Evolutionary conservation across 495 filamentous ascomycete species (phyloP).

Genomic region (Halenospora varia): DNA sequence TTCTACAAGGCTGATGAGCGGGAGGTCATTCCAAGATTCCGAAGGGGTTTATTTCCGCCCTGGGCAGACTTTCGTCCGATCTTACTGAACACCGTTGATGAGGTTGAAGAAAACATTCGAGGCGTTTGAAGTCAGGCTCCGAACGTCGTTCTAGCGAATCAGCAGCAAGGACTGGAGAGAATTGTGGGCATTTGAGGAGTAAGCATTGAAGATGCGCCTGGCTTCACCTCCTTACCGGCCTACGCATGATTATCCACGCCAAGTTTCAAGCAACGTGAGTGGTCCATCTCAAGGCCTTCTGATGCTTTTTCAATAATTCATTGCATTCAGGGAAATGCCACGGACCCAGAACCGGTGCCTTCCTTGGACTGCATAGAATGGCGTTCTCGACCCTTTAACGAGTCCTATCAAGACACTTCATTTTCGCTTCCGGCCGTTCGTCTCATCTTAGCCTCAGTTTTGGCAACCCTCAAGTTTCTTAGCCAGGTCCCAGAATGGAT

Average conservation of each 20-base stretch:
- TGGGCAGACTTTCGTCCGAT: not conserved
- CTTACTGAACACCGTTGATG: not conserved
- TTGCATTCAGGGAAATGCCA: not conserved
- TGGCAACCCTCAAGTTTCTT: not conserved
- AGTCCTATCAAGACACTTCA: not conserved
- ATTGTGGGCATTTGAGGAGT: not conserved
- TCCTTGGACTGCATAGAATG: not conserved
- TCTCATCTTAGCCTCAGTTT: not conserved
- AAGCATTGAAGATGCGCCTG: not conserved
- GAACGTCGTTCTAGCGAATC: not conserved
- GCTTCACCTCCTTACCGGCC: not conserved
- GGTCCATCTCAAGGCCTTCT: not conserved
- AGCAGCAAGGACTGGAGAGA: not conserved
- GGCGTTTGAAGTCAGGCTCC: not conserved
- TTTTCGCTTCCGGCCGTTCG: not conserved
- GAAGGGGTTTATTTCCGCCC: not conserved
- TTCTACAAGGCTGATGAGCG: not conserved
- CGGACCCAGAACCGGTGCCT: not conserved
- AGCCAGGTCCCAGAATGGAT: slow-evolving; percentile 10
- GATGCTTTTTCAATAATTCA: not conserved
- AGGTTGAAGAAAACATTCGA: not conserved
- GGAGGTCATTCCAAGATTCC: not conserved
- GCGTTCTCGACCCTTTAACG: not conserved
- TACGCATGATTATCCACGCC: not conserved
- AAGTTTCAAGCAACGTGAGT: not conserved